Conservation (phyloP, 257 asterid species). For the Ilex asprella region DNA sequence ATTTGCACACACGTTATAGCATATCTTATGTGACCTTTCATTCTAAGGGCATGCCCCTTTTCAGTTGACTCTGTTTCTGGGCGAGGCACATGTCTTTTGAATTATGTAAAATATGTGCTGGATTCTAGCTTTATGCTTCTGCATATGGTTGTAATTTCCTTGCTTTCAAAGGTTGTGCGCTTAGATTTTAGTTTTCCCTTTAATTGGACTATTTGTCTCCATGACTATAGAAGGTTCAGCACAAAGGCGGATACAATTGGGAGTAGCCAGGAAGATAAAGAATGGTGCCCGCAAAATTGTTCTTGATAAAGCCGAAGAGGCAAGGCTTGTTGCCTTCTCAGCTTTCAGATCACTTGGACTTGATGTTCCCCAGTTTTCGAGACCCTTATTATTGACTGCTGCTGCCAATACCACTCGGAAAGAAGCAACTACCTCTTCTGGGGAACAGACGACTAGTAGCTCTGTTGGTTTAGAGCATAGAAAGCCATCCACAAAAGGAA, state of each 20-base stretch:
- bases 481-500: slow-evolving; percentile 26
- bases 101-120: no score
- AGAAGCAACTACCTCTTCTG: slow-evolving; percentile 48
- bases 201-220: slow-evolving; percentile 14
- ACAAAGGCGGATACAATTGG: slow-evolving; percentile 66
- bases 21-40: no score
- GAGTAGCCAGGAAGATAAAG: slow-evolving; percentile 89
- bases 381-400: slow-evolving; percentile 37
- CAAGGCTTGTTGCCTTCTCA: slow-evolving; percentile 87
- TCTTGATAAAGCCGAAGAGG: slow-evolving; percentile 97
- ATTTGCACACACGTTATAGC: no score
- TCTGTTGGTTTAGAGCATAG: slow-evolving; percentile 30
- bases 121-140: no score
- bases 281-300: slow-evolving; percentile 92
- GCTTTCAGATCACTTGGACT: slow-evolving; percentile 92
- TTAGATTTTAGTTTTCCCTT: slow-evolving; percentile 6
- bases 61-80: no score
- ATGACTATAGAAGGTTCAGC: slow-evolving; percentile 40
- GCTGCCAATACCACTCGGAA: slow-evolving; percentile 34
- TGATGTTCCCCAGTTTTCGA: slow-evolving; percentile 55
- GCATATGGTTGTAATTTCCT: neutral
- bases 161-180: neutral
- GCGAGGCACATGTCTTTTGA: no score
- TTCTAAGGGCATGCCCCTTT: no score
- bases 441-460: slow-evolving; percentile 66